Evolutionary conservation across 768 basidiomycete species (phyloP), one percentile per base, ranked within the genome.

Genomic region (Baorangia bicolor): DNA sequence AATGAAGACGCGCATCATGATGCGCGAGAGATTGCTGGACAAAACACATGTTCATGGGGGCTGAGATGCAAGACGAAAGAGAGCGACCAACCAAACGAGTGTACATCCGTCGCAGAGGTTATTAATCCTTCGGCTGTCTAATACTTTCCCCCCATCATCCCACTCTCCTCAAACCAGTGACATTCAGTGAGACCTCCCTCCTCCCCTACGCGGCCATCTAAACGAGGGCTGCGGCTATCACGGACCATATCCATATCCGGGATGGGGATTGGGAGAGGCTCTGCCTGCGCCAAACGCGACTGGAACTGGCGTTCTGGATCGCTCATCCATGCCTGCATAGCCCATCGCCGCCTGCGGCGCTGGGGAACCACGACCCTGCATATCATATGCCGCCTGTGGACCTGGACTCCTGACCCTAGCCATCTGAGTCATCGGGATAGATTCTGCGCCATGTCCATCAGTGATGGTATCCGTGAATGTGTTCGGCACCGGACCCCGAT

Each of bases 401-500:
- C 73, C 79, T 55, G 79, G 78, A 58, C 73, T 75, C 57, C 68
- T 67, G 35, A 59, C 61, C 52, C 69, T 71, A 5, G 71, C 63
- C 78, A 86, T 78, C 64, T 88, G 85, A 1, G 82, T 89, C 90
- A 92, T 91, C 20, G 88, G 86, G 47, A 88, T 87, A 5, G 81
- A 78, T 67, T 92, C 89, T 44, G 75, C 65, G 18, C 70, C 73
- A n/a, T 67, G 65, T 2, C 51, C 66, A 40, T 70, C 70, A 4
- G 70, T 12, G 2, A 61, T 33, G 30, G 62, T 55, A 34, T 85
- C 81, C 44, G 79, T 76, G 45, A 91, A 77, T 2, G 88, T 78
- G 48, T 80, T 80, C 7, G 88, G 87, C 20, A 87, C 74, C n/a
- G 90, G 87, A 2, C 88, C 88, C 27, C 81, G 79, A 69, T 94